phyloP scores from a whole-genome alignment of 345 rosid genomes.

The Salix viminalis region DNA sequence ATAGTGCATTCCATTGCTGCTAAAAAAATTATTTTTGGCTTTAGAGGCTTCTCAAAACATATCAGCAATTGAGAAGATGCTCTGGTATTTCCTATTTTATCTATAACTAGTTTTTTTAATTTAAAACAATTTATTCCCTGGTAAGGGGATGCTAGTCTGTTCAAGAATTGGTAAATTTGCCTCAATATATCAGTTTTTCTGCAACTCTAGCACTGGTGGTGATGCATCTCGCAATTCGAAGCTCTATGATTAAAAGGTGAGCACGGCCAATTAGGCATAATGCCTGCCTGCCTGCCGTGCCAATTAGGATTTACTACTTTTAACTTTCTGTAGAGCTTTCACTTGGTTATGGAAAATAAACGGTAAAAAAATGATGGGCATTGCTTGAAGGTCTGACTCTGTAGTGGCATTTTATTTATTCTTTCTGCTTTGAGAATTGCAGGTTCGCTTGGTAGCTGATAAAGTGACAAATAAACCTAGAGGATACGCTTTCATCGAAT shows the following conservation, averaged over 20 bases:
- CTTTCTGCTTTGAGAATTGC: slow-evolving; percentile 36
- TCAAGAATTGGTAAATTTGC: slow-evolving; percentile 65
- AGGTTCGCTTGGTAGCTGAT: slow-evolving; percentile 80
- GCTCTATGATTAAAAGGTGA: slow-evolving; percentile 90
- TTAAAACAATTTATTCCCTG: slow-evolving; percentile 66
- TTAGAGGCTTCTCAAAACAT: slow-evolving; percentile 67
- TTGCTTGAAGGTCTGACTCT: background rate
- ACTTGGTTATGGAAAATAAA: slow-evolving; percentile 24
- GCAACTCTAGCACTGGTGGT: slow-evolving; percentile 93
- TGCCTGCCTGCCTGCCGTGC: slow-evolving; percentile 91
- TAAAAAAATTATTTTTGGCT: slow-evolving; percentile 56
- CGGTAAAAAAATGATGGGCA: background rate
- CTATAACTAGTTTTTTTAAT: slow-evolving; percentile 27
- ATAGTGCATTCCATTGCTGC: slow-evolving; percentile 47
- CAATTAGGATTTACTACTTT: slow-evolving; percentile 49
- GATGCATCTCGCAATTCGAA: slow-evolving; percentile 77
- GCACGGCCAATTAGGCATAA: slow-evolving; percentile 80
- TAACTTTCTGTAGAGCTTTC: slow-evolving; percentile 24
- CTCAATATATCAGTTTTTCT: slow-evolving; percentile 69
- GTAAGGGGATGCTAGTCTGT: slow-evolving; percentile 90
- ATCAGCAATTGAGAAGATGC: slow-evolving; percentile 75
- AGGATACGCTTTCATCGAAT: slow-evolving; percentile 96
- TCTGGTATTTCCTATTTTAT: slow-evolving; percentile 59
- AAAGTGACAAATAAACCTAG: slow-evolving; percentile 73
- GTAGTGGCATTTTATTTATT: slow-evolving; percentile 23